These are phyloP conservation scores for Cyberlindnera galapagoensis DNA, from an alignment of 805 yeast species.

Conservation along the genomic window DNA sequence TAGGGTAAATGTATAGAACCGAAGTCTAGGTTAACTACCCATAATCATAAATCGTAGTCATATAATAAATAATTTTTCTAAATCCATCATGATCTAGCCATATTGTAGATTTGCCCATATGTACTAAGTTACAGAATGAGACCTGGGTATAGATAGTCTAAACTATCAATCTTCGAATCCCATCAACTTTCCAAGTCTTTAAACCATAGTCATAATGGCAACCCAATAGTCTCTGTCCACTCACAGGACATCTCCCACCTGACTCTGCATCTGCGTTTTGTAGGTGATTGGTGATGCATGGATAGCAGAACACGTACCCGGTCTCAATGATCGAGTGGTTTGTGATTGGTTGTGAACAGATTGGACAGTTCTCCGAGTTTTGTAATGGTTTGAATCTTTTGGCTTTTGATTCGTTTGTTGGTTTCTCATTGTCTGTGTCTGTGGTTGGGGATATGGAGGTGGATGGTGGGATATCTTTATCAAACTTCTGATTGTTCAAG, in stretches of 20 bases:
- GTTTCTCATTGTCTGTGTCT: constrained; percentile 3
- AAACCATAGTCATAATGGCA: constrained; percentile 56
- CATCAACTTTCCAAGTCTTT: constrained; percentile 66
- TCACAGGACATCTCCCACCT: constrained; percentile 80
- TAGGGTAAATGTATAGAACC: neutral
- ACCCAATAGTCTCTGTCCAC: constrained; percentile 64
- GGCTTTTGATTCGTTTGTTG: constrained; percentile 7
- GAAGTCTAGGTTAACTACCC: neutral
- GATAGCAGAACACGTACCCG: constrained; percentile 84
- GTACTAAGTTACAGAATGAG: neutral
- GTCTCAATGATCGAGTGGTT: constrained; percentile 89
- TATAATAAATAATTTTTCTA: no score
- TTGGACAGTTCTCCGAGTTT: constrained; percentile 51
- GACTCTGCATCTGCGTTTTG: constrained; percentile 37
- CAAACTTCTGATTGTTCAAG: constrained; percentile 38
- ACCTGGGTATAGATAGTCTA: constrained; percentile 23
- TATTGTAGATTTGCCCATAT: no score
- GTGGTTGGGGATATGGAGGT: constrained; percentile 28
- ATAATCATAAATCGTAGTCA: neutral
- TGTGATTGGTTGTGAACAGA: constrained; percentile 57
- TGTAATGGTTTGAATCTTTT: constrained; percentile 12
- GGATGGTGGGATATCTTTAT: constrained; percentile 39
- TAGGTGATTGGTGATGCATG: constrained; percentile 69
- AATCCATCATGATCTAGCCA: no score
- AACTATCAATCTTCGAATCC: constrained; percentile 68